These are phyloP conservation scores for Aphanomyces stellatus DNA, from an alignment of 352 stramenopile genomes.

Conservation along the genomic window DNA sequence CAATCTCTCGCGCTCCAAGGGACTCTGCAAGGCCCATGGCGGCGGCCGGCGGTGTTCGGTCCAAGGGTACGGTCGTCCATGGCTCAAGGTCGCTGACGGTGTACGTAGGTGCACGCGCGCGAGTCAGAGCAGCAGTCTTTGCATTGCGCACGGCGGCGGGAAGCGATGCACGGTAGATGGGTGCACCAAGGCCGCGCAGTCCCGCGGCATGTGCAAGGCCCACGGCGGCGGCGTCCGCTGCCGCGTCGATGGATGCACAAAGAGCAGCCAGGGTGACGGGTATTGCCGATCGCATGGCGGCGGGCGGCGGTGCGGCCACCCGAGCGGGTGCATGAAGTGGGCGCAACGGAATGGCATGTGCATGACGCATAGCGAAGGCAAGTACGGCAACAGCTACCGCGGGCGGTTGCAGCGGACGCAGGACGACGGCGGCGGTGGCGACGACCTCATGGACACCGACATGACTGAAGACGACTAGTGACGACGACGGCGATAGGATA, in stretches of 20 bases:
- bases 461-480: constrained; percentile 17
- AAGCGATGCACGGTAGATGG: constrained; percentile 77
- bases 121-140: constrained; percentile 72
- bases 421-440: too few relatives aligned
- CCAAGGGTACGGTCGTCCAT: constrained; percentile 26
- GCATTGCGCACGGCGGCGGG: constrained; percentile 73
- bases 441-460: constrained; percentile 4
- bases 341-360: constrained; percentile 78
- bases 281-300: constrained; percentile 74
- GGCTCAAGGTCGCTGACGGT: neutral
- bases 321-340: constrained; percentile 68
- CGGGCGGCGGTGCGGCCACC: constrained; percentile 58
- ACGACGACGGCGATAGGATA: too few relatives aligned
- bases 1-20: constrained; percentile 66
- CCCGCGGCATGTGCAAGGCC: constrained; percentile 76
- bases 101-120: constrained; percentile 41
- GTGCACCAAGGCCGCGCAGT: constrained; percentile 69
- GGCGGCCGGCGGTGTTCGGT: constrained; percentile 67
- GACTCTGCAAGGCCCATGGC: constrained; percentile 70
- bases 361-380: constrained; percentile 70
- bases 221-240: constrained; percentile 75
- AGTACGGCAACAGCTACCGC: constrained; percentile 19
- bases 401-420: neutral
- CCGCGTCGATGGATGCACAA: constrained; percentile 62
- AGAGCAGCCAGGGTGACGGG: constrained; percentile 76